phyloP scores from a whole-genome alignment of 106 monocot species.

The Xerophyta viscosa region DNA sequence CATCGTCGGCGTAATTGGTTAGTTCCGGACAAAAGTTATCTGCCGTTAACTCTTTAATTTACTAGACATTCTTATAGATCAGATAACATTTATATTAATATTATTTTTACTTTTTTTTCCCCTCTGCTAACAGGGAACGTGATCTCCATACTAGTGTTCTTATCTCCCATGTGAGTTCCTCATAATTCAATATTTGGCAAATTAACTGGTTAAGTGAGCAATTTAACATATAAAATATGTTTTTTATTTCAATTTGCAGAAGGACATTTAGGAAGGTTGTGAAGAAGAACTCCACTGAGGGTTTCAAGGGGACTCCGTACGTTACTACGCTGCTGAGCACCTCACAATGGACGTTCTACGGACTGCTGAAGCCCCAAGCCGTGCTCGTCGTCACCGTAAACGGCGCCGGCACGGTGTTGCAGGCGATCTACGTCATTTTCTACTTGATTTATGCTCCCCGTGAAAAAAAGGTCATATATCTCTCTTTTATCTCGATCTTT shows the following conservation, averaged over 20 bases:
- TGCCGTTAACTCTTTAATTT: background rate
- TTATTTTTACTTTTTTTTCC: background rate
- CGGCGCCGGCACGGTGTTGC: constrained; percentile 33
- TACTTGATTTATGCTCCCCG: constrained; percentile 45
- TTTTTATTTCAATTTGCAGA: constrained; percentile 7
- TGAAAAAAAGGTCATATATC: constrained; percentile 16
- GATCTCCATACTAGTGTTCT: constrained; percentile 48
- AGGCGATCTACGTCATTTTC: constrained; percentile 42
- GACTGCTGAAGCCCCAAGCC: constrained; percentile 46
- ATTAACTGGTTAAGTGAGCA: too few relatives aligned
- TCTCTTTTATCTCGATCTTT: background rate
- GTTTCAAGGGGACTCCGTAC: constrained; percentile 41
- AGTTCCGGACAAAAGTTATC: too few relatives aligned
- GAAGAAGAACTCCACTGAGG: constrained; percentile 41
- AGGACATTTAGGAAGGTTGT: constrained; percentile 42
- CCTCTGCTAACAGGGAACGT: constrained; percentile 34
- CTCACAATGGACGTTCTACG: constrained; percentile 56
- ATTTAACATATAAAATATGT: too few relatives aligned
- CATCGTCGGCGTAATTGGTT: constrained; percentile 9
- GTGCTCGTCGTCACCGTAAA: constrained; percentile 60
- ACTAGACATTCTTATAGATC: background rate
- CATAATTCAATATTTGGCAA: background rate
- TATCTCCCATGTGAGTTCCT: constrained; percentile 51
- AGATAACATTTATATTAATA: background rate
- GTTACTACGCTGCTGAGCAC: constrained; percentile 41